Base-by-base conservation (phyloP, 2,329 filamentous ascomycete genomes). In the Fusarium annulatum region DNA sequence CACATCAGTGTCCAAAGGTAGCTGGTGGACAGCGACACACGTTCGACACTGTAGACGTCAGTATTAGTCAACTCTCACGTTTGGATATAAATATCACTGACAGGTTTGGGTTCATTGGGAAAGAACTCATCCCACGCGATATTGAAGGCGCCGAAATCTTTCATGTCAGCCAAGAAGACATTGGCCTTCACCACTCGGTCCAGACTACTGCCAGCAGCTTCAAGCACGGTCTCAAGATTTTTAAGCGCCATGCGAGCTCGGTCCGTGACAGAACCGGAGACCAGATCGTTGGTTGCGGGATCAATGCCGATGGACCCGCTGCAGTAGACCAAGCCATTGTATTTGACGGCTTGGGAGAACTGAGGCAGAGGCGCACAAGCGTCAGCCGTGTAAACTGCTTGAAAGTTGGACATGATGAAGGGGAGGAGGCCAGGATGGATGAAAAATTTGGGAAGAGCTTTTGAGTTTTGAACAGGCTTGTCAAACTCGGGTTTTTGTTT, bases 41-140 rank as follows among this genome's bases (percentile, higher is more conserved):
- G 58, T 69, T 1, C 64, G 46, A 21, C 57, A 68, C 64, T 62
- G 1, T 0, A 18, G 18, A 1, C 6, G 2, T 26, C 4, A 18
- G 8, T 3, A 10, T 61, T 9, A 56, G 48, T 19, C 5, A 14
- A n/a, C n/a, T n/a, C n/a, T n/a, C n/a, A n/a, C n/a, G n/a, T n/a
- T n/a, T n/a, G n/a, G n/a, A n/a, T n/a, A n/a, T n/a, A n/a, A n/a
- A n/a, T n/a, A n/a, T n/a, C n/a, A n/a, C n/a, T n/a, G n/a, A n/a
- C 26, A 7, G 26, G 52, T 16, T 69, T 69, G 0, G 58, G 67
- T 0, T 64, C 28, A 2, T 11, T 8, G 0, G 67, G 58, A 1
- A 58, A 69, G 9, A 59, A 49, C 16, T 69, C 58, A 34, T 64
- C 67, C 64, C 58, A 69, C 7, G 52, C 64, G 21, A 19, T 10